Evolutionary conservation across 179 eudicot genomes (phyloP), one percentile per base, ranked within the genome.

Genomic region (Beta corolliflora): DNA sequence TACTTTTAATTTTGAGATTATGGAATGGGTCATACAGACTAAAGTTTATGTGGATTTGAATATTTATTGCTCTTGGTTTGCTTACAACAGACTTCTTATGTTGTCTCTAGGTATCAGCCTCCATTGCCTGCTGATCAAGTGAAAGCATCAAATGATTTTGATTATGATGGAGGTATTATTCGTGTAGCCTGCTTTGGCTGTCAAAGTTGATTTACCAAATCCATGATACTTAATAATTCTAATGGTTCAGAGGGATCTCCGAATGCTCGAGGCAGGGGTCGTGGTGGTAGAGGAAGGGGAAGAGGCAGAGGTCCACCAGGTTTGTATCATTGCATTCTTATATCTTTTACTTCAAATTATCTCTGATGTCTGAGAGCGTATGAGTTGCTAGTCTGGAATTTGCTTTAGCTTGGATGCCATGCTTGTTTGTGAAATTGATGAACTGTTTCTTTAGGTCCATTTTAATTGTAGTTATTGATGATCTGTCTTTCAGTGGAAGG

Each of bases 71-170:
- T 18, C 46, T 9, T 77, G 81, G 2, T 66, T 68, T 12, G 19
- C 68, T 64, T 63, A 77, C 36, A 18, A 31, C 23, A 50, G 14
- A 53, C 76, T 70, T 36, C 60, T 70, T 52, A 7, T 45, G 71
- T 4, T 55, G 36, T 71, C 31, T 89, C 64, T 84, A 95, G 98
- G 87, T 95, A 95, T 85, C 99, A 95, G 84, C 94, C 95, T 81
- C 99, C 99, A 23, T 79, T 95, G 77, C 99, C 99, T 16, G 97
- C 94, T 80, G 99, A 95, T 82, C 94, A 88, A 88, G 99, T 95
- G 86, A 92, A 87, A 86, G 82, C 90, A 58, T 41, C 87, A 29
- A 71, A 85, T 54, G 99, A 93, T 54, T 84, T 86, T 75, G 98
- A 92, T 60, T 91, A 89, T 83, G 98, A 89, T 65, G 98, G 97